Conservation (phyloP, 768 basidiomycete species). For the Boletus rubroflammeus region DNA sequence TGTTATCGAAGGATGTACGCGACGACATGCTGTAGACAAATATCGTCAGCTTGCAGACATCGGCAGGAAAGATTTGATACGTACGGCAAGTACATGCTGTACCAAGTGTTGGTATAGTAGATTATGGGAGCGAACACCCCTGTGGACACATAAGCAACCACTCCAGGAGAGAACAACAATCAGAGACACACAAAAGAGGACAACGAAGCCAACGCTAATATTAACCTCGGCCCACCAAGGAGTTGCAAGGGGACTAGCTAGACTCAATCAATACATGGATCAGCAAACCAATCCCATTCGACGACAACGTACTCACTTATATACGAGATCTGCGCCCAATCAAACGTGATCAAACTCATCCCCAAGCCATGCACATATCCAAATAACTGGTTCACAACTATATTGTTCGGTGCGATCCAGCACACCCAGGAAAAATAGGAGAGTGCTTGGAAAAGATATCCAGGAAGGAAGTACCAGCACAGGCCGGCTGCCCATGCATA, state of each 20-base stretch:
- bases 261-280: background rate
- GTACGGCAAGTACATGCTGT: slow-evolving; percentile 53
- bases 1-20: slow-evolving; percentile 64
- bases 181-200: slow-evolving; percentile 58
- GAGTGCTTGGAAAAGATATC: slow-evolving; percentile 67
- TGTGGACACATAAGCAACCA: slow-evolving; percentile 45
- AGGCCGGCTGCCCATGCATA: slow-evolving; percentile 35
- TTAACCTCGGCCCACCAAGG: slow-evolving; percentile 86
- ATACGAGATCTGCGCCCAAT: slow-evolving; percentile 66
- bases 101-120: slow-evolving; percentile 68
- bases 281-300: background rate
- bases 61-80: slow-evolving; percentile 11
- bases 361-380: slow-evolving; percentile 54
- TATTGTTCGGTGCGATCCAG: slow-evolving; percentile 70
- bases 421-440: slow-evolving; percentile 58
- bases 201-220: slow-evolving; percentile 55
- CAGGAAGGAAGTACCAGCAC: slow-evolving; percentile 60
- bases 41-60: slow-evolving; percentile 6
- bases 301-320: slow-evolving; percentile 13
- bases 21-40: slow-evolving; percentile 49
- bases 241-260: slow-evolving; percentile 57
- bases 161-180: slow-evolving; percentile 40
- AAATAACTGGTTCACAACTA: slow-evolving; percentile 72
- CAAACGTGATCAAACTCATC: slow-evolving; percentile 77
- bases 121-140: slow-evolving; percentile 59